Evolutionary conservation across 768 basidiomycete species (phyloP).

Genomic region (Leccinum fibrillosum): DNA sequence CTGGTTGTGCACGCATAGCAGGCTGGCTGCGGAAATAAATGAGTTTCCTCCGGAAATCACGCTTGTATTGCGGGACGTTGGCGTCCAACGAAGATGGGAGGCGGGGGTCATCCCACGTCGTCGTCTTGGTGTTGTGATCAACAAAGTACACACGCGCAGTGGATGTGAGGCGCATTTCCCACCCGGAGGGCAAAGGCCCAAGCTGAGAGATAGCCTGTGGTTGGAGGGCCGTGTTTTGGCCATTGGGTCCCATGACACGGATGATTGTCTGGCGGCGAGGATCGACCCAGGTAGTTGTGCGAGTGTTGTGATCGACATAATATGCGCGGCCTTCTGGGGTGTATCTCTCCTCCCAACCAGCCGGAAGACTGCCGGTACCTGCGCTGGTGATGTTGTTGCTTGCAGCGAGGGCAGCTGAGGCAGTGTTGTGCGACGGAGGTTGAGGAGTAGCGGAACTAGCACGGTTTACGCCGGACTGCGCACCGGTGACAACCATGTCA

Average conservation of each 20-base stretch:
- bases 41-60: slow-evolving; percentile 97
- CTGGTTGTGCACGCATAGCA: slow-evolving; percentile 95
- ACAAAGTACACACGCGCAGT: slow-evolving; percentile 99
- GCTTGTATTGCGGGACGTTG: slow-evolving; percentile 99
- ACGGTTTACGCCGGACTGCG: slow-evolving; percentile 39
- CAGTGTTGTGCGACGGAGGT: slow-evolving; percentile 31
- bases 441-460: slow-evolving; percentile 34
- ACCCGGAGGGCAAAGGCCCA: slow-evolving; percentile 94
- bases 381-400: slow-evolving; percentile 54
- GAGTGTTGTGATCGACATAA: slow-evolving; percentile 99
- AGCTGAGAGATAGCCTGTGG: slow-evolving; percentile 96
- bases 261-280: slow-evolving; percentile 95
- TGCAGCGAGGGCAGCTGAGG: slow-evolving; percentile 49
- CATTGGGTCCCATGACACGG: slow-evolving; percentile 93
- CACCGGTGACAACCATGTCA: slow-evolving; percentile 73
- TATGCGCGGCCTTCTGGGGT: slow-evolving; percentile 98
- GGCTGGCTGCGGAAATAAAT: slow-evolving; percentile 99
- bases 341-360: slow-evolving; percentile 99
- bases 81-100: slow-evolving; percentile 92
- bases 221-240: slow-evolving; percentile 83
- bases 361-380: slow-evolving; percentile 84
- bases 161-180: slow-evolving; percentile 99
- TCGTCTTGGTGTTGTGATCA: slow-evolving; percentile 99
- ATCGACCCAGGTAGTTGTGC: slow-evolving; percentile 99
- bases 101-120: slow-evolving; percentile 99